phyloP scores from a whole-genome alignment of 208 protist species.

The Trypanosoma vivax region DNA sequence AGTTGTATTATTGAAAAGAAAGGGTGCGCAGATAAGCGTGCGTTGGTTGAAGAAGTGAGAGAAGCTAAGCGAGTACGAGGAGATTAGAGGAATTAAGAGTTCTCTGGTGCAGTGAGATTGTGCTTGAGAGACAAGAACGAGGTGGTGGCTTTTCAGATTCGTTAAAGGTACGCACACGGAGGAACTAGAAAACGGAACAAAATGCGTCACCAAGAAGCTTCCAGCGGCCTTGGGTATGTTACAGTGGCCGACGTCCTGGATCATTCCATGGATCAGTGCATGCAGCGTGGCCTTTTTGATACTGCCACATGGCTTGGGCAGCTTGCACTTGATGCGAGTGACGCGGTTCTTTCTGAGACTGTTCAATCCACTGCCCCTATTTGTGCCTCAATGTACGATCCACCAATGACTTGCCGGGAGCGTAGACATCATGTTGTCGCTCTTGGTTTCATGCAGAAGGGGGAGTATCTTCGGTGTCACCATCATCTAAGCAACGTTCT shows the following conservation, averaged over 20 bases:
- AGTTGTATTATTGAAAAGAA: not conserved
- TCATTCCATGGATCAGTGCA: conserved; percentile 62
- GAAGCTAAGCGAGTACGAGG: too few species aligned
- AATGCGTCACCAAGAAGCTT: conserved; percentile 12
- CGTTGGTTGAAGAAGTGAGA: conserved; percentile 1
- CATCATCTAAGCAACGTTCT: conserved; percentile 41
- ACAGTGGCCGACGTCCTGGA: conserved; percentile 36
- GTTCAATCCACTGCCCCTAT: conserved; percentile 6
- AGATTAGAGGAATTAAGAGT: too few species aligned
- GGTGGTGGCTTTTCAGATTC: too few species aligned
- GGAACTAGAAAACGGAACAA: not conserved
- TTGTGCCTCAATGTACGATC: conserved; percentile 7
- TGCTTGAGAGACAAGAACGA: too few species aligned
- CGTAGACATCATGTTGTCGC: conserved; percentile 48
- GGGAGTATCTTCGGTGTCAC: conserved; percentile 75
- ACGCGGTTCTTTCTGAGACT: conserved; percentile 9
- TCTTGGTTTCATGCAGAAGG: conserved; percentile 44
- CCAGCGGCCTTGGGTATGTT: not conserved
- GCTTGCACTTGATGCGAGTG: conserved; percentile 44
- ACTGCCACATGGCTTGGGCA: conserved; percentile 57
- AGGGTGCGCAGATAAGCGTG: not conserved
- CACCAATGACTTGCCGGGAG: conserved; percentile 12
- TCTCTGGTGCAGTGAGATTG: too few species aligned
- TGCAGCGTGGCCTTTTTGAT: conserved; percentile 48
- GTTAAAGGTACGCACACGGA: too few species aligned